These are phyloP conservation scores for Ehretia macrophylla DNA, from an alignment of 257 asterid genomes.

Conservation along the genomic window DNA sequence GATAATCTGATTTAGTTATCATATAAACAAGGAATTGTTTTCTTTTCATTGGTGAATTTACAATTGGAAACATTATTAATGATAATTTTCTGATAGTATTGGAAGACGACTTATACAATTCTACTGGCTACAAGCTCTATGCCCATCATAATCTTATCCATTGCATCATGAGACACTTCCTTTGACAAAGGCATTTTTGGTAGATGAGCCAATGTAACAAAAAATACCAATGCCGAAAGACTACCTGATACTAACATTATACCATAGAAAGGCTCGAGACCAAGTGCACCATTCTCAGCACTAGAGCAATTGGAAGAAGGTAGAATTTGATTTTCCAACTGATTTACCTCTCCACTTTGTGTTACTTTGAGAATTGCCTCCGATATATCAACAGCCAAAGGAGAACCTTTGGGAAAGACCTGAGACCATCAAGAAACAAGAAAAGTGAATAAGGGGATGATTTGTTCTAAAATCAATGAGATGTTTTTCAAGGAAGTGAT, in stretches of 20 bases:
- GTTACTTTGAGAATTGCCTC: conserved; percentile 51
- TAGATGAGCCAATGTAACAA: conserved; percentile 10
- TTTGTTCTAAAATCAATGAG: too few species aligned
- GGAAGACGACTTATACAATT: neutral
- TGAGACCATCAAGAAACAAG: conserved; percentile 4
- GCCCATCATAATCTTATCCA: neutral
- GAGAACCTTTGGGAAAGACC: conserved; percentile 59
- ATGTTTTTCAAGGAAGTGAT: too few species aligned
- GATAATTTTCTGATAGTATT: too few species aligned
- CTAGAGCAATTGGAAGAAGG: conserved; percentile 24
- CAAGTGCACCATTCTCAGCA: conserved; percentile 15
- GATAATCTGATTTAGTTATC: too few species aligned
- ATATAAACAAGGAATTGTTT: too few species aligned
- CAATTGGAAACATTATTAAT: neutral
- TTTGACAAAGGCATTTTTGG: neutral
- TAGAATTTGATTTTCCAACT: conserved; percentile 34
- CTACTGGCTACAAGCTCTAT: neutral
- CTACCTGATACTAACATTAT: conserved; percentile 30
- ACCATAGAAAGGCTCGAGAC: conserved; percentile 37
- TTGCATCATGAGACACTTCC: neutral
- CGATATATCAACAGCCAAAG: conserved; percentile 42
- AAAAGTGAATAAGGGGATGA: too few species aligned
- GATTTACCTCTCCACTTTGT: conserved; percentile 40
- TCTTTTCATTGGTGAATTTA: too few species aligned
- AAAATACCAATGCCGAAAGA: conserved; percentile 17